Evolutionary conservation across 2,329 filamentous ascomycete genomes (phyloP).

Genomic region (Trichoderma afroharzianum): DNA sequence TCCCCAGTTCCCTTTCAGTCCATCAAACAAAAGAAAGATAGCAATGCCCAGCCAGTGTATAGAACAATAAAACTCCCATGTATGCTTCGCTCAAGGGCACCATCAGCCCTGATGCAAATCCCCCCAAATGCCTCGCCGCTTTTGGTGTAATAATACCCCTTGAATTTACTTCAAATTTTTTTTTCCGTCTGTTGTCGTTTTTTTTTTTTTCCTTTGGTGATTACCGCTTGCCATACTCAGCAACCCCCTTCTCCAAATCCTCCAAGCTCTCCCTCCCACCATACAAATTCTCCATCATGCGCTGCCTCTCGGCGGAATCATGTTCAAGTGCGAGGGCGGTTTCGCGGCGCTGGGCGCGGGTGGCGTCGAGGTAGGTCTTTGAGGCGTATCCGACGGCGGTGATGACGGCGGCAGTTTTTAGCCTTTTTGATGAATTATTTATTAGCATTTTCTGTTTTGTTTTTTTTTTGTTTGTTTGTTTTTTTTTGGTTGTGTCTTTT

Average conservation of each 20-base stretch:
- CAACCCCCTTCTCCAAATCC: slow-evolving; percentile 46
- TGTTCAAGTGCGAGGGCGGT: slow-evolving; percentile 32
- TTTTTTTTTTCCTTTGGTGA: background rate
- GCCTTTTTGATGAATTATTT: slow-evolving; percentile 22
- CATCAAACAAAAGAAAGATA: background rate
- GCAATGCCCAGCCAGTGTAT: background rate
- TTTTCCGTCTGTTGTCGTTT: background rate
- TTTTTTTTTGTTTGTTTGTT: background rate
- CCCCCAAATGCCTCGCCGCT: background rate
- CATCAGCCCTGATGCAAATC: background rate
- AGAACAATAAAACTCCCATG: background rate
- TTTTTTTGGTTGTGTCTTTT: background rate
- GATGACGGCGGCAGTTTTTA: slow-evolving; percentile 32
- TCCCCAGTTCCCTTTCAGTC: background rate
- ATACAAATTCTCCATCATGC: slow-evolving; percentile 47
- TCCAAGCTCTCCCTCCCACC: slow-evolving; percentile 47
- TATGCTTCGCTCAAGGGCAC: slow-evolving; percentile 4
- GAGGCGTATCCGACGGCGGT: slow-evolving; percentile 34
- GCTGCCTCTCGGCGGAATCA: slow-evolving; percentile 34
- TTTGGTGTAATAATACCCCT: background rate
- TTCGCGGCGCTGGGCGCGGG: slow-evolving; percentile 27
- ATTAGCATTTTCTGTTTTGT: background rate
- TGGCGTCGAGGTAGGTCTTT: slow-evolving; percentile 32
- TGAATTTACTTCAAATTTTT: background rate
- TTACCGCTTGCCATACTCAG: slow-evolving; percentile 41